These are phyloP conservation scores for Kazachstania sp. DNA, from an alignment of 1,139 yeast species.

Conservation along the genomic window DNA sequence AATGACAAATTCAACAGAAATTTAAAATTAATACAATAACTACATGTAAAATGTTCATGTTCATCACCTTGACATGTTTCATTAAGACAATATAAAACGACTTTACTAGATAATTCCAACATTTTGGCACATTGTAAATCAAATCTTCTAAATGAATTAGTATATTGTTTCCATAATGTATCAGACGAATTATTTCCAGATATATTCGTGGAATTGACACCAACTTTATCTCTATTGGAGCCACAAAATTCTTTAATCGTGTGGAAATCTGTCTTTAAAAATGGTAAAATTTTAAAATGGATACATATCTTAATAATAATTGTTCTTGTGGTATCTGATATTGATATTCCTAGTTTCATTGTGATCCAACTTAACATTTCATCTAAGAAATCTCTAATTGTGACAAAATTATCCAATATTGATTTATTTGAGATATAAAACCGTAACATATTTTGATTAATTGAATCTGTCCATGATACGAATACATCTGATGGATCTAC, in stretches of 20 bases:
- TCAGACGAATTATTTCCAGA: neutral
- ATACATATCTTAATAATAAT: constrained; percentile 13
- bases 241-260: constrained; percentile 17
- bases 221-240: constrained; percentile 5
- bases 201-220: neutral
- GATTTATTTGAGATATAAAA: constrained; percentile 1
- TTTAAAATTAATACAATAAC: constrained; percentile 15
- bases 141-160: constrained; percentile 27
- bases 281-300: constrained; percentile 20
- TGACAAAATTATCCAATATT: neutral
- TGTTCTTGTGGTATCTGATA: constrained; percentile 5
- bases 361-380: neutral
- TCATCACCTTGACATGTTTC: constrained; percentile 3
- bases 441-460: constrained; percentile 1
- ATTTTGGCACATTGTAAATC: constrained; percentile 29
- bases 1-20: constrained; percentile 16
- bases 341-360: neutral
- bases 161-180: constrained; percentile 16
- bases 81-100: constrained; percentile 25
- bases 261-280: constrained; percentile 22
- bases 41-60: constrained; percentile 7
- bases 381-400: neutral
- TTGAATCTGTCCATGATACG: constrained; percentile 29
- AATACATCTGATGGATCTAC: constrained; percentile 54
- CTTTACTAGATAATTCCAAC: constrained; percentile 23